phyloP scores from a whole-genome alignment of 2,329 filamentous ascomycete species.

The Gnomoniopsis sp. region DNA sequence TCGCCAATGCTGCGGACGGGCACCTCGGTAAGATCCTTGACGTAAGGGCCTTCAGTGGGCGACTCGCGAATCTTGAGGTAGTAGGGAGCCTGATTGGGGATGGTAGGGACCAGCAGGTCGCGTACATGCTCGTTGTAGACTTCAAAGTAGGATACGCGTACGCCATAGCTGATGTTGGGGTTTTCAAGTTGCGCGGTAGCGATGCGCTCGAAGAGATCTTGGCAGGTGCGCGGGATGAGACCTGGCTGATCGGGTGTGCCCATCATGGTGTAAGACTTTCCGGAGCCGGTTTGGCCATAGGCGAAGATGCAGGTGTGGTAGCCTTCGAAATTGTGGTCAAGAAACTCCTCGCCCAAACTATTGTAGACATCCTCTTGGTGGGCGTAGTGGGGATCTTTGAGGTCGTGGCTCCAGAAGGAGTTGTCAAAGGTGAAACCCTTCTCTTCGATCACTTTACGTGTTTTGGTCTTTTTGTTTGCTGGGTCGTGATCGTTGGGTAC shows the following conservation, averaged over 20 bases:
- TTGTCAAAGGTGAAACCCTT: conserved; percentile 96
- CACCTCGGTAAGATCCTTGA: conserved; percentile 93
- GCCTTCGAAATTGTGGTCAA: conserved; percentile 98
- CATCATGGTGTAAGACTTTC: conserved; percentile 99
- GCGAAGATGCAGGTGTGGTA: conserved; percentile 99
- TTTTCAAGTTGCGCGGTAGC: conserved; percentile 72
- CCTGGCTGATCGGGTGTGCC: conserved; percentile 80
- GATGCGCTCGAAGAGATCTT: conserved; percentile 93
- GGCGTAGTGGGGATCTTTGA: conserved; percentile 78
- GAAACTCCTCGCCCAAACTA: conserved; percentile 88
- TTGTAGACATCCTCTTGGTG: conserved; percentile 93
- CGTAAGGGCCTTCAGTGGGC: conserved; percentile 90
- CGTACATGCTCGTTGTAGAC: conserved; percentile 99
- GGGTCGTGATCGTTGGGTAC: conserved; percentile 43
- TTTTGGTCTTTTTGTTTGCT: conserved; percentile 56
- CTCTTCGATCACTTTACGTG: conserved; percentile 75
- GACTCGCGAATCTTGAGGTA: conserved; percentile 98
- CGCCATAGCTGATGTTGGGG: conserved; percentile 92
- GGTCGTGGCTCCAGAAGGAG: conserved; percentile 94
- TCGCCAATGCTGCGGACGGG: conserved; percentile 84
- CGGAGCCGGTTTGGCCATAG: conserved; percentile 95
- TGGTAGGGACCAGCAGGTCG: conserved; percentile 77
- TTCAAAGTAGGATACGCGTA: conserved; percentile 97
- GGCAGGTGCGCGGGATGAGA: conserved; percentile 90
- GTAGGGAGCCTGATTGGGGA: conserved; percentile 69